Evolutionary conservation across 2,329 filamentous ascomycete species (phyloP).

Genomic region (Alternaria hordeiaustralica): DNA sequence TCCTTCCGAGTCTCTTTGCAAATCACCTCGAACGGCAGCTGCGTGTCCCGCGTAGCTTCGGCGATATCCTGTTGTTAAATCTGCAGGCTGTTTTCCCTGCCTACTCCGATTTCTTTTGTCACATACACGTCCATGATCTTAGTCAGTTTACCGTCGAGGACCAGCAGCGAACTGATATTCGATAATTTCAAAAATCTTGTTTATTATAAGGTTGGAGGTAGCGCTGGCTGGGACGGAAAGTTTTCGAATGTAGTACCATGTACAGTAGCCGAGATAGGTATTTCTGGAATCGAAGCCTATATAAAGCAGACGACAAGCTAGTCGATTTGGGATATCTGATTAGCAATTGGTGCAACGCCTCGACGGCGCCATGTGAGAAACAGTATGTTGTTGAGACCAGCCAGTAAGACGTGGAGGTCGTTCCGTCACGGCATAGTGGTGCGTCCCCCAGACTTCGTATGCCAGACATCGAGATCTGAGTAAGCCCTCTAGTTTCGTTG

Average conservation of each 20-base stretch:
- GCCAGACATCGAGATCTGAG: background rate
- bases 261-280: background rate
- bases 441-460: background rate
- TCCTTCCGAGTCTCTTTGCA: background rate
- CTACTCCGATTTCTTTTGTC: background rate
- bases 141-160: background rate
- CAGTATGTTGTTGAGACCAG: background rate
- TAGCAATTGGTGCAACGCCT: background rate
- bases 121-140: background rate
- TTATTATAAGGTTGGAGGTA: background rate
- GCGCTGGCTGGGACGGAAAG: background rate
- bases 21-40: background rate
- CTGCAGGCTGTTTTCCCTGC: background rate
- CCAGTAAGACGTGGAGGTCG: background rate
- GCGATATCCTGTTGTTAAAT: background rate
- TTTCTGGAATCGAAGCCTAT: background rate
- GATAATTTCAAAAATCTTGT: background rate
- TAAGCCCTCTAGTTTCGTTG: background rate
- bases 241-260: slow-evolving; percentile 3
- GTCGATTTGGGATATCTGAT: background rate
- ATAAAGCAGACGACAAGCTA: background rate
- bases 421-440: background rate
- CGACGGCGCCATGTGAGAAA: background rate
- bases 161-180: background rate
- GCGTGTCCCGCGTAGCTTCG: background rate